Conservation (phyloP, 2,329 filamentous ascomycete genomes). For the Aspergillus neoniger region DNA sequence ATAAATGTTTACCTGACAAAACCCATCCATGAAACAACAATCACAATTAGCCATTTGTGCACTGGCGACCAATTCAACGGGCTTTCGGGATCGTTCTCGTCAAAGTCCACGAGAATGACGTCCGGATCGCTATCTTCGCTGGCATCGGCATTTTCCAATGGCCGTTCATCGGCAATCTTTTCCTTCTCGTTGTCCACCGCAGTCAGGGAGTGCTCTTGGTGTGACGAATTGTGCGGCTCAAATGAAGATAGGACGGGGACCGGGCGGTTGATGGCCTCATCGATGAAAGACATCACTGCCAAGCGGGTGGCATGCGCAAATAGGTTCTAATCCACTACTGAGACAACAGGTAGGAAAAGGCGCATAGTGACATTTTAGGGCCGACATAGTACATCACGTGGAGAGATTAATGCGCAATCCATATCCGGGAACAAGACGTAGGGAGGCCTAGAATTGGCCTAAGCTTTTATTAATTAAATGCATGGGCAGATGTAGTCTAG, state of each 20-base stretch:
- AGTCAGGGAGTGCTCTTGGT: neutral
- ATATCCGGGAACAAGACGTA: too few relatives aligned
- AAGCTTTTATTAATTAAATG: too few relatives aligned
- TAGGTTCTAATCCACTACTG: too few relatives aligned
- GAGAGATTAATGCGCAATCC: too few relatives aligned
- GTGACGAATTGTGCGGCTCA: neutral
- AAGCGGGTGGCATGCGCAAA: neutral
- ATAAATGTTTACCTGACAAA: conserved; percentile 14
- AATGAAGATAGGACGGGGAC: neutral
- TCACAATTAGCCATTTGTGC: conserved; percentile 23
- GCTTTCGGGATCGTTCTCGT: conserved; percentile 17
- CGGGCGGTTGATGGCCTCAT: neutral
- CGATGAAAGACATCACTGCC: neutral
- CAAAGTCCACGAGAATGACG: conserved; percentile 16
- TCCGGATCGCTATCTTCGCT: conserved; percentile 14
- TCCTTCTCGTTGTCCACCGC: neutral
- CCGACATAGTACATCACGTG: too few relatives aligned
- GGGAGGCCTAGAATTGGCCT: too few relatives aligned
- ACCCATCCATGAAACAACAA: conserved; percentile 15
- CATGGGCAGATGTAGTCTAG: too few relatives aligned
- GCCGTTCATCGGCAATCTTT: conserved; percentile 9
- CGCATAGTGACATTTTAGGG: too few relatives aligned
- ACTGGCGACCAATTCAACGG: conserved; percentile 20
- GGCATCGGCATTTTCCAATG: conserved; percentile 11
- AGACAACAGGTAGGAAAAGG: neutral